Conservation (phyloP, 768 basidiomycete genomes). For the Suillus subluteus region DNA sequence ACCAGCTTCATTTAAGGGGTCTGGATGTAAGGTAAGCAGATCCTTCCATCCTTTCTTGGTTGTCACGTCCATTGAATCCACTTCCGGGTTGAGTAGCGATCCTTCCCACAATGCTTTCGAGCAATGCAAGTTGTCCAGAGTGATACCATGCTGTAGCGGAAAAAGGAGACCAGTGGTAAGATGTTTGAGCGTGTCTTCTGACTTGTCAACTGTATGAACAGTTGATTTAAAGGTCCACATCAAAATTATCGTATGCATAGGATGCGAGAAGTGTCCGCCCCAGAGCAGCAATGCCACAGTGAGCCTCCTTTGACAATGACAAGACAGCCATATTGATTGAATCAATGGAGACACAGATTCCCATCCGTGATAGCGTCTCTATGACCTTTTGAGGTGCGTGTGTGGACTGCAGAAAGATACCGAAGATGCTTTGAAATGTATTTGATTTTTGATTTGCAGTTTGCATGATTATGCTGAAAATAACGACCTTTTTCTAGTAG, state of each 20-base stretch:
- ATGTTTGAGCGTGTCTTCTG: too few species aligned
- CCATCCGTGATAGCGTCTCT: conserved; percentile 34
- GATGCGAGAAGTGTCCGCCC: conserved; percentile 28
- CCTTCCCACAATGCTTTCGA: too few species aligned
- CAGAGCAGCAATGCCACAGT: conserved; percentile 19
- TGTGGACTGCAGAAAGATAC: conserved; percentile 27
- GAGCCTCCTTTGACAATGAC: conserved; percentile 32
- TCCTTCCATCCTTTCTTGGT: too few species aligned
- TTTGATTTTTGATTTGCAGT: conserved; percentile 35
- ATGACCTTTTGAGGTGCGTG: conserved; percentile 34
- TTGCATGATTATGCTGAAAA: conserved; percentile 21
- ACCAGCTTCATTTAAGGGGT: too few species aligned
- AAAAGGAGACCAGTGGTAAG: conserved; percentile 26
- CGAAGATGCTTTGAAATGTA: conserved; percentile 16
- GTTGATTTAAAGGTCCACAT: conserved; percentile 39
- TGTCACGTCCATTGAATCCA: too few species aligned
- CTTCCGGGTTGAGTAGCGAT: too few species aligned
- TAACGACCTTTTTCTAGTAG: too few species aligned
- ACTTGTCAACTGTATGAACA: conserved; percentile 36
- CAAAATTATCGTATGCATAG: conserved; percentile 48
- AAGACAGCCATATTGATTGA: conserved; percentile 28
- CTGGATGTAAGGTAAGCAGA: too few species aligned
- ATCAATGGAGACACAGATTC: conserved; percentile 33
- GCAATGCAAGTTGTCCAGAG: too few species aligned
- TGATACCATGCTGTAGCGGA: not conserved